Base-by-base conservation (phyloP, 176 grass and related monocot genomes). In the Melocanna baccifera region DNA sequence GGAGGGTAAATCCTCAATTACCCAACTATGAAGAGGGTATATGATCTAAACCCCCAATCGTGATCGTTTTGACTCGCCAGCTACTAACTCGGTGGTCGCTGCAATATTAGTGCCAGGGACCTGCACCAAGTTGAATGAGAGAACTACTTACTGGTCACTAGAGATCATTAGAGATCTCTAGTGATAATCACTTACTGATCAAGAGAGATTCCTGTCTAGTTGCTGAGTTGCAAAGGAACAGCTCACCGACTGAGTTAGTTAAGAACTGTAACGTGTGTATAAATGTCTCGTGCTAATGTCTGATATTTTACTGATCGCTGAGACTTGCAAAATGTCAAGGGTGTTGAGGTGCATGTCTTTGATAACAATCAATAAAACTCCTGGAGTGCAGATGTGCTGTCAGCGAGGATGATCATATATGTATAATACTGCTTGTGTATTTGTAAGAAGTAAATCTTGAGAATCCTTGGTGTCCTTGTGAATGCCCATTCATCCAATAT, bases 21-120 rank as follows among this genome's bases (percentile, higher is more conserved):
- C n/a, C n/a, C n/a, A n/a, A n/a, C n/a, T n/a, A n/a, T n/a, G n/a
- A n/a, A n/a, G n/a, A n/a, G n/a, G n/a, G n/a, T n/a, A n/a, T n/a
- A n/a, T n/a, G n/a, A n/a, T n/a, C n/a, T n/a, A n/a, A n/a, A n/a
- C n/a, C n/a, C n/a, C n/a, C n/a, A 71, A 82, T 92, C 41, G 11
- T 14, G 69, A 55, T 56, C 36, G 73, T 77, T 78, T 86, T 39
- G 71, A 90, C 52, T 71, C 56, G 2, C 12, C 40, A 88, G 79
- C 74, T 91, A 71, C 90, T 89, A 81, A 91, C 84, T 90, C 46
- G 53, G 83, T 81, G 94, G 94, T 91, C 79, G 18, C 89, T 93
- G 94, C 94, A 83, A 75, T 96, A 91, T 96, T 96, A 81, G 84
- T 53, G 84, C 77, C 89, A 89, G 94, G 71, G 81, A 87, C 89